A percentile compares a stretch with the other conserved stretches of the same genome.
phyloP scores from a whole-genome alignment of 768 basidiomycete species.

The Tylopilus sp. region DNA sequence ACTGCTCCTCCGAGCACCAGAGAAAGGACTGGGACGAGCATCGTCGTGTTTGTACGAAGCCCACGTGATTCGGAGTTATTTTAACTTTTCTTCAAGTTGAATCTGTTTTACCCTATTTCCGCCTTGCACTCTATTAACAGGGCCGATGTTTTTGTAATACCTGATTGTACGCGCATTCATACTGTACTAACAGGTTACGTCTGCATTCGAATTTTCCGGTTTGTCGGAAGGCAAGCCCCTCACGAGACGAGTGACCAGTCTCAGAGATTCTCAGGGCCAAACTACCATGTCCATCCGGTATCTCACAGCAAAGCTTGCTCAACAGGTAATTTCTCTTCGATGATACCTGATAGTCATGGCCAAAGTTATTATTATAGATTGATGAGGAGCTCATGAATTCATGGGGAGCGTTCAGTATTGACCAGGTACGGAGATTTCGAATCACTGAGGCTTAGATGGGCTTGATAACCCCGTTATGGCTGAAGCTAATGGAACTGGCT shows the following conservation, averaged over 20 bases:
- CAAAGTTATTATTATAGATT: constrained; percentile 49
- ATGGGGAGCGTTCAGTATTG: constrained; percentile 89
- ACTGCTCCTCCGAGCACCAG: constrained; percentile 74
- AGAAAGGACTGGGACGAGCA: constrained; percentile 78
- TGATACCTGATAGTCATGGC: neutral
- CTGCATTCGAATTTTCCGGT: neutral
- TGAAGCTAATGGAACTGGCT: constrained; percentile 92
- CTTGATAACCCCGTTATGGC: neutral
- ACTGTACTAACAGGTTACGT: neutral
- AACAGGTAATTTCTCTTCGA: constrained; percentile 49
- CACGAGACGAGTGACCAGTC: neutral
- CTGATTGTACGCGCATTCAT: constrained; percentile 7
- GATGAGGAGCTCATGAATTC: constrained; percentile 91
- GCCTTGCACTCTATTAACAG: neutral
- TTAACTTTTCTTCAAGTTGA: neutral
- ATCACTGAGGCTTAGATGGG: neutral
- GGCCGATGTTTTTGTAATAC: neutral
- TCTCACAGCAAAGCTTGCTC: constrained; percentile 68
- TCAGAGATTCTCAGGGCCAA: neutral
- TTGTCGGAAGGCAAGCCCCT: too few relatives aligned
- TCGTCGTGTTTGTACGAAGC: constrained; percentile 58
- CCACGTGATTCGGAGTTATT: constrained; percentile 19
- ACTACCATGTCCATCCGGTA: constrained; percentile 55
- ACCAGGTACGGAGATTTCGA: constrained; percentile 56
- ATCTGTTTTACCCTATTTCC: constrained; percentile 1